Percentiles rank a stretch among this genome's conserved stretches.
Evolutionary conservation across 73 alveolate species (phyloP).

Genomic region (Tetrahymena thermophila): DNA sequence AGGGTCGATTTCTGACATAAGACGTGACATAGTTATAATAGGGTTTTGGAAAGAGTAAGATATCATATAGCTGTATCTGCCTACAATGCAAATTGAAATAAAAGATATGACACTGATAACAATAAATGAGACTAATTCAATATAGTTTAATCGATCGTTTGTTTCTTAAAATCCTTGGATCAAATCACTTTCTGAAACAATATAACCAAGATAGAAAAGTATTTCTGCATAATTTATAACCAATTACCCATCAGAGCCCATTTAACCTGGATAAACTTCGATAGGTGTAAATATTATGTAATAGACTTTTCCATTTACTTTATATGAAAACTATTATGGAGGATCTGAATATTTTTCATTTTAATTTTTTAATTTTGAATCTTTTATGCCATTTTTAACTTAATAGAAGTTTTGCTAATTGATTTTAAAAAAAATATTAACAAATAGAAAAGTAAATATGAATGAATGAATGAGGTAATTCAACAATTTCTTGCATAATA

Average conservation of each 20-base stretch:
- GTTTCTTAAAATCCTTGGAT: neutral
- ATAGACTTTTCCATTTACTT: neutral
- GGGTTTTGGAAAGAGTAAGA: neutral
- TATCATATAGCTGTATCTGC: neutral
- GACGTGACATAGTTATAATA: neutral
- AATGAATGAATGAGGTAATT: too few relatives aligned
- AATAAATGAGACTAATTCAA: neutral
- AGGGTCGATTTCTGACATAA: neutral
- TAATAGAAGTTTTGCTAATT: neutral
- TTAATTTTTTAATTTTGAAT: neutral
- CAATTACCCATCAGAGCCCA: neutral
- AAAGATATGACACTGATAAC: neutral
- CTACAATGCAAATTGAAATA: neutral
- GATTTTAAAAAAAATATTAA: too few relatives aligned
- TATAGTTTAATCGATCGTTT: neutral
- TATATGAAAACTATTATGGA: neutral
- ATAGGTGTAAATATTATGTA: neutral
- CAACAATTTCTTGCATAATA: too few relatives aligned
- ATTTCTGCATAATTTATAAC: neutral
- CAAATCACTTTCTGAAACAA: neutral
- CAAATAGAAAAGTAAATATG: too few relatives aligned
- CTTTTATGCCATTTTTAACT: neutral
- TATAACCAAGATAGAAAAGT: neutral
- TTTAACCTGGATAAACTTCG: neutral
- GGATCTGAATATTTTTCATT: neutral